Base-by-base conservation (phyloP, 768 basidiomycete genomes). In the Amanita molliuscula region DNA sequence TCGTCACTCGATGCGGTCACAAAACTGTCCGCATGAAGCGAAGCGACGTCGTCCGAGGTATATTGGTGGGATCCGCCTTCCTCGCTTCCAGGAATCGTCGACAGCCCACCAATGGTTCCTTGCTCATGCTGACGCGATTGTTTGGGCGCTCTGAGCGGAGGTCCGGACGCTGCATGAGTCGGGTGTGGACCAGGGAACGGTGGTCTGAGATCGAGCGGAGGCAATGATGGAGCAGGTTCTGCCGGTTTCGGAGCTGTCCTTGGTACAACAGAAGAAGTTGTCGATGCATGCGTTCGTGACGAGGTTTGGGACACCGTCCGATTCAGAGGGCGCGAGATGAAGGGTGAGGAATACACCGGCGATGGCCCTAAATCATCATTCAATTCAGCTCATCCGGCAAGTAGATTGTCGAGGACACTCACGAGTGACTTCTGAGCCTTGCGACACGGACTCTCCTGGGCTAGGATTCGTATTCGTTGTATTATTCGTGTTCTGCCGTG, bases 271-370 rank as follows among this genome's bases (percentile, higher is more conserved):
- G 63, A 60, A 13, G 70, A 74, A 11, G 57, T 57, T 11, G 66
- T 65, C 3, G 79, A 78, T 31, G 69, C 62, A 50, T 81, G 75
- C 1, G 78, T 81, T 38, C 73, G 73, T 13, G 79, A 79, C 1
- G 83, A 85, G 1, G 74, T 76, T 51, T 82, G 72, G 21, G 81
- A 83, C 37, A 75, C 67, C 4, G 84, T 80, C 29, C 84, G 71
- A 58, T 84, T 86, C 50, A 85, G 63, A 10, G 77, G 79, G 2
- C 84, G 76, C 5, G 75, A 71, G 40, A 87, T 68, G 59, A 87
- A 86, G 0, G 79, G 73, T 21, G 67, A 67, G 0, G 68, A 50
- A 54, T 76, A 72, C 26, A 62, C 64, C 10, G 73, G 72, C 11
- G 77, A 78, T 13, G 76, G 76, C 34, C 74, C 77, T 75, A 47